Evolutionary conservation across 2,329 filamentous ascomycete species (phyloP), one percentile per base, ranked within the genome.

Genomic region (Colletotrichum theobromicola): DNA sequence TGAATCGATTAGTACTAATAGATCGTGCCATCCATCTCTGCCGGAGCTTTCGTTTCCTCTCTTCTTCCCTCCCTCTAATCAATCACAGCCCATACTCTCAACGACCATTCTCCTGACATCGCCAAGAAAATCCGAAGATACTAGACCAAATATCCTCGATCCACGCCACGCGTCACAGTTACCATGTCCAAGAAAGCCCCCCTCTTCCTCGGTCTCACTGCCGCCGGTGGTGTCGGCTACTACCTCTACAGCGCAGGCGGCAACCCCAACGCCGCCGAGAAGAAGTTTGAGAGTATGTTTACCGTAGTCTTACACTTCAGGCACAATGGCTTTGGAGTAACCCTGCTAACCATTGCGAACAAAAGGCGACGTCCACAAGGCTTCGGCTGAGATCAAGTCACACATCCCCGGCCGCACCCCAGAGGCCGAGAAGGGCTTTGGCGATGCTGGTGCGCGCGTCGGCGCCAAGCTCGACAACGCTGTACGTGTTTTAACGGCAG

Each of bases 161-260:
- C 67, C 53, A 37, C 37, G 53, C 21, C 46, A 60, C 32, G 26
- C 12, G 57, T 30, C n/a, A 35, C 32, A 60, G 75, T 78, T 77
- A 84, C 63, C 77, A 90, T 89, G 87, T 87, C 87, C 77, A 83
- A 81, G 75, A 85, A 85, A 78, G 78, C 84, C 55, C 88, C 89
- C 78, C 78, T 88, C 77, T 81, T 87, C 79, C 81, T 93, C 79
- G 93, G 93, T 79, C 85, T 92, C 78, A 90, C 88, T 74, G 92
- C 91, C 77, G 93, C 90, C 35, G 91, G 90, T 79, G 93, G 92
- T 77, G 87, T 92, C 73, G 95, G 94, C 57, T 98, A 98, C 89
- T 98, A 98, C 88, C 90, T 98, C 76, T 99, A 98, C 89, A 89
- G 86, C 66, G 94, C 96, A 18, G 96, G 96, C 76, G 96, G 96